Percentiles rank a stretch among this genome's conserved stretches.
phyloP scores from a whole-genome alignment of 2,329 filamentous ascomycete genomes.

The Ophiostoma novo-ulmi region DNA sequence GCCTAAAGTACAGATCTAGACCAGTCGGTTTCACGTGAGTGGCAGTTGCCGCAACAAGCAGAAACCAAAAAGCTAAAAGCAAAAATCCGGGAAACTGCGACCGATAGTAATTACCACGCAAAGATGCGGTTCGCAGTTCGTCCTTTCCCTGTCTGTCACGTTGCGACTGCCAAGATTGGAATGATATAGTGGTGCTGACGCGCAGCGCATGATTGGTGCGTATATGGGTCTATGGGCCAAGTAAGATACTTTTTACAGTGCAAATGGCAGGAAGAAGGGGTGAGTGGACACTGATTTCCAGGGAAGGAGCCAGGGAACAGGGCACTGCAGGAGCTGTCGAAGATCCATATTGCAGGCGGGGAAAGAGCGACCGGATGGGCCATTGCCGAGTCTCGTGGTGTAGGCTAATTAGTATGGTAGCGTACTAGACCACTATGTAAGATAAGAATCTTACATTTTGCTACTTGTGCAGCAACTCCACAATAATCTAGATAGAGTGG shows the following conservation, averaged over 20 bases:
- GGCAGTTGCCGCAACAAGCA: too few species aligned
- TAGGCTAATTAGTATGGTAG: background rate
- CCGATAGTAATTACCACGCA: background rate
- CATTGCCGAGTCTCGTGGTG: background rate
- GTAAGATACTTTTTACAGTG: slow-evolving; percentile 2
- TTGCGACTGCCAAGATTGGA: background rate
- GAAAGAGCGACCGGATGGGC: slow-evolving; percentile 2
- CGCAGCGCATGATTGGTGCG: slow-evolving; percentile 2
- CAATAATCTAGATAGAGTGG: too few species aligned
- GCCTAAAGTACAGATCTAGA: background rate
- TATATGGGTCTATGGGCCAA: background rate
- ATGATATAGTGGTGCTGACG: slow-evolving; percentile 3
- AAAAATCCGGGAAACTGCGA: slow-evolving; percentile 11
- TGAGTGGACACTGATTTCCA: slow-evolving; percentile 1
- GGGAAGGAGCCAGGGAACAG: background rate
- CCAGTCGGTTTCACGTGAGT: background rate
- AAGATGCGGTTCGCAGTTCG: slow-evolving; percentile 2
- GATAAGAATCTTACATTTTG: too few species aligned
- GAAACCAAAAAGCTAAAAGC: background rate
- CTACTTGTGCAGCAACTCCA: too few species aligned
- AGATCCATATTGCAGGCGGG: background rate
- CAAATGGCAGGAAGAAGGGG: background rate
- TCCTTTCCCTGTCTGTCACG: background rate
- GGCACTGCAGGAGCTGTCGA: background rate
- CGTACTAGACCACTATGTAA: too few species aligned